Percentiles rank a stretch among this genome's conserved stretches.
These are phyloP conservation scores for Fusarium sp. DNA, from an alignment of 2,329 filamentous ascomycete species.

Conservation along the genomic window DNA sequence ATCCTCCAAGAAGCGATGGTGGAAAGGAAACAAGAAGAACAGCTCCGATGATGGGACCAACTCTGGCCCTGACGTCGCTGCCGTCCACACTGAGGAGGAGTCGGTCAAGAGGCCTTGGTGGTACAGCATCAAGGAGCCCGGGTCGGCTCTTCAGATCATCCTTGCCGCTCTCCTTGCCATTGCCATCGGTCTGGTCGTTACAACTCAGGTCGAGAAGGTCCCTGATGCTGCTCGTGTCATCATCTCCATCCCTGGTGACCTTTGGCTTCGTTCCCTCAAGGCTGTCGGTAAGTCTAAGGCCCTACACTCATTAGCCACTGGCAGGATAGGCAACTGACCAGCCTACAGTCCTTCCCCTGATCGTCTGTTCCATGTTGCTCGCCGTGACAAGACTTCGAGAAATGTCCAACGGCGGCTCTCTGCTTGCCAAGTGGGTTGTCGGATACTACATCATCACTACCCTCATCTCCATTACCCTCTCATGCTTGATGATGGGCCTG, in stretches of 20 bases:
- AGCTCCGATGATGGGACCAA: neutral
- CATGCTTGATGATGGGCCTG: constrained; percentile 58
- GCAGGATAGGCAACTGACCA: constrained; percentile 1
- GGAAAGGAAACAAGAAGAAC: constrained; percentile 42
- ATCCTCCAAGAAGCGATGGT: constrained; percentile 49
- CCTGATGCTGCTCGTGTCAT: constrained; percentile 56
- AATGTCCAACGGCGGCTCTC: constrained; percentile 57
- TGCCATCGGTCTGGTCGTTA: constrained; percentile 61
- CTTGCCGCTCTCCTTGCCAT: constrained; percentile 61
- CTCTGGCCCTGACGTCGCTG: constrained; percentile 24
- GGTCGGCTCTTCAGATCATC: constrained; percentile 63
- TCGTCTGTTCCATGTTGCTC: constrained; percentile 64
- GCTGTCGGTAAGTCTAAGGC: constrained; percentile 56
- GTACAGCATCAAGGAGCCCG: constrained; percentile 54
- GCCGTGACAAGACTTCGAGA: constrained; percentile 61
- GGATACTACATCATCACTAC: constrained; percentile 64
- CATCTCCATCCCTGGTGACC: constrained; percentile 60
- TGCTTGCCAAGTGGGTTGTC: constrained; percentile 62
- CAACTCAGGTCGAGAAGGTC: constrained; percentile 55
- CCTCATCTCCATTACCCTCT: constrained; percentile 60
- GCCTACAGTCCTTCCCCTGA: constrained; percentile 60
- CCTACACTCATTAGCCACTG: neutral
- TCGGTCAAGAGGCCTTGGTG: constrained; percentile 49
- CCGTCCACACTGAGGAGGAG: constrained; percentile 23
- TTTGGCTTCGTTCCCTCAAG: constrained; percentile 63